These are phyloP conservation scores for Fusarium paranaense DNA, from an alignment of 2,329 filamentous ascomycete species.

Conservation along the genomic window DNA sequence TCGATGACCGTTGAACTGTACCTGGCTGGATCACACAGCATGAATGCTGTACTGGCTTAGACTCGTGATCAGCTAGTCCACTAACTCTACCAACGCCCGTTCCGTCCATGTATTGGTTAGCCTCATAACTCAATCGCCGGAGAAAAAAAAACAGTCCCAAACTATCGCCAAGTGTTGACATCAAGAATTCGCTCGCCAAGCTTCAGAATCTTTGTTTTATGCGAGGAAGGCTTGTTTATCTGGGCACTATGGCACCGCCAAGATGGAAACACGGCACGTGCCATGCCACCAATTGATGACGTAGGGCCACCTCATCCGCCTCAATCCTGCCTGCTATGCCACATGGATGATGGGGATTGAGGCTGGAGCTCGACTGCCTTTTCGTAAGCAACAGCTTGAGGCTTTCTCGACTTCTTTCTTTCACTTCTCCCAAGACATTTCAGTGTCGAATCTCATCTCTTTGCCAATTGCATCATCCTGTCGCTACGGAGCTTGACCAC, in stretches of 20 bases:
- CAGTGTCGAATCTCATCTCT: neutral
- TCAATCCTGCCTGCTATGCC: conserved; percentile 5
- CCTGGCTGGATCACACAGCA: neutral
- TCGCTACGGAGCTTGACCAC: conserved; percentile 1
- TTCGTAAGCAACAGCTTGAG: neutral
- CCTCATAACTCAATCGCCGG: neutral
- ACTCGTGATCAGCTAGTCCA: conserved; percentile 3
- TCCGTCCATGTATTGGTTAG: conserved; percentile 15
- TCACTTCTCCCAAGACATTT: conserved; percentile 5
- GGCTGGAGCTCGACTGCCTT: conserved; percentile 5
- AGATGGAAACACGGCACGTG: conserved; percentile 41
- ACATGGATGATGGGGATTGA: neutral
- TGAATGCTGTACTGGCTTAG: neutral
- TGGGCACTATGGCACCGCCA: conserved; percentile 31
- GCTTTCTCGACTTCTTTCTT: neutral
- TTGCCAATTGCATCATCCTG: conserved; percentile 3
- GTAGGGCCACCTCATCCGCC: conserved; percentile 40
- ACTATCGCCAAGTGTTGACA: conserved; percentile 14
- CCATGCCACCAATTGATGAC: conserved; percentile 36
- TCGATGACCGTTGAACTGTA: neutral
- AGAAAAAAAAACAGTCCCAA: neutral
- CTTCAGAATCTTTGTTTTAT: conserved; percentile 22
- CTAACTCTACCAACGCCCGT: neutral
- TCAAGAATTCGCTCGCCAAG: conserved; percentile 32
- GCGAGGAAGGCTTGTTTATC: conserved; percentile 24